Conservation (phyloP, 768 basidiomycete species). For the Boletus eberwhitei region DNA sequence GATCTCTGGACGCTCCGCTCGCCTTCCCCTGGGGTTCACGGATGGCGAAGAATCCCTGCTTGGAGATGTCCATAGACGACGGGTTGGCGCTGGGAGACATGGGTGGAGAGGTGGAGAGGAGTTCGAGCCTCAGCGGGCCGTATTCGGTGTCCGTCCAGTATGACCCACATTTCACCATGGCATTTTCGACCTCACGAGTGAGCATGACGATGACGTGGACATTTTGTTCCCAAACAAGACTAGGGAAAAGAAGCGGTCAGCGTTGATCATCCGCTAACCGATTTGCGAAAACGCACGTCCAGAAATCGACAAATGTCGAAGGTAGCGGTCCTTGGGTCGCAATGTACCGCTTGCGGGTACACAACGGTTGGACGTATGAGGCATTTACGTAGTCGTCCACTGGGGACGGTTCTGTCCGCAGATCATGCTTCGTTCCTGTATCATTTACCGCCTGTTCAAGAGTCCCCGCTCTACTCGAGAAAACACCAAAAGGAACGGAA, state of each 20-base stretch:
- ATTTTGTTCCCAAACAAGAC: slow-evolving; percentile 91
- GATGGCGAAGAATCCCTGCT: slow-evolving; percentile 37
- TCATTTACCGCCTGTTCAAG: not conserved
- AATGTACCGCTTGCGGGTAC: slow-evolving; percentile 81
- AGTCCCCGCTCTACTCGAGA: not conserved
- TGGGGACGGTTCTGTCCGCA: slow-evolving; percentile 33
- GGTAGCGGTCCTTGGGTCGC: slow-evolving; percentile 95
- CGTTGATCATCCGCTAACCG: not conserved
- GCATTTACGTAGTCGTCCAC: slow-evolving; percentile 94
- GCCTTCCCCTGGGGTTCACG: slow-evolving; percentile 19
- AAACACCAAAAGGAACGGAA: not conserved
- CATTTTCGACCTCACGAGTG: slow-evolving; percentile 86
- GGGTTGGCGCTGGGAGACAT: slow-evolving; percentile 14
- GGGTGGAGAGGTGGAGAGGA: slow-evolving; percentile 44
- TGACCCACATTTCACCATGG: slow-evolving; percentile 83
- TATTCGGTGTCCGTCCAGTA: slow-evolving; percentile 79
- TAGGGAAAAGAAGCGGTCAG: slow-evolving; percentile 28
- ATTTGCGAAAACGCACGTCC: slow-evolving; percentile 66
- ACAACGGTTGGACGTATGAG: slow-evolving; percentile 84
- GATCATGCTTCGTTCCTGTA: not conserved
- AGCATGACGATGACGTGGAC: slow-evolving; percentile 97
- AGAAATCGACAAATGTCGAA: slow-evolving; percentile 88
- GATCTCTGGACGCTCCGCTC: slow-evolving; percentile 9
- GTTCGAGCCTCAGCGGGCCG: slow-evolving; percentile 65
- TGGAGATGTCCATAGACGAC: slow-evolving; percentile 34